Percentiles rank a stretch among this genome's conserved stretches.
Conservation (phyloP, 2,329 filamentous ascomycete genomes). For the Trichophyton schoenleinii region DNA sequence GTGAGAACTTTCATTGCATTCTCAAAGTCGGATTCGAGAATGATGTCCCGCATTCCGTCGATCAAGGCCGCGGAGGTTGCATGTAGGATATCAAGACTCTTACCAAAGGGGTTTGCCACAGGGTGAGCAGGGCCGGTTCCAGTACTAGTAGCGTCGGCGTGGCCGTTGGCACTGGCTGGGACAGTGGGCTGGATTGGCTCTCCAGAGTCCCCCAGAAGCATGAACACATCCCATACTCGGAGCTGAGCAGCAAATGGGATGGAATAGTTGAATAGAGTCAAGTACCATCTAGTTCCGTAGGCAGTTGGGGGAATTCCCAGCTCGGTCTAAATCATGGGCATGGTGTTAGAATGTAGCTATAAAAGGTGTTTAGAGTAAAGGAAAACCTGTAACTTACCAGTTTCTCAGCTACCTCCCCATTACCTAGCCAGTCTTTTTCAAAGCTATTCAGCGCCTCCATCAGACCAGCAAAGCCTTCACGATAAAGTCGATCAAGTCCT, state of each 20-base stretch:
- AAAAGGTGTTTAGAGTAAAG: neutral
- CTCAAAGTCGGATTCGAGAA: constrained; percentile 90
- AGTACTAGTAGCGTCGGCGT: constrained; percentile 11
- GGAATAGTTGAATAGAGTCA: constrained; percentile 94
- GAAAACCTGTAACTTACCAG: constrained; percentile 48
- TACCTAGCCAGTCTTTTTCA: constrained; percentile 66
- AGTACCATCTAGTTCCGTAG: constrained; percentile 95
- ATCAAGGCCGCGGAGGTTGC: constrained; percentile 82
- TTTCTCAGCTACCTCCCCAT: constrained; percentile 65
- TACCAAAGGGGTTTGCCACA: constrained; percentile 37
- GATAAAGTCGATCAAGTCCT: constrained; percentile 73
- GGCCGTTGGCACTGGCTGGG: constrained; percentile 12
- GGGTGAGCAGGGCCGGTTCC: constrained; percentile 11
- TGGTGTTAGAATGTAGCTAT: neutral
- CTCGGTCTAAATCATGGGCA: constrained; percentile 44
- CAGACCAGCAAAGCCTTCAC: constrained; percentile 69
- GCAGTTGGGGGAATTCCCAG: constrained; percentile 73
- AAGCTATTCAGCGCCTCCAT: constrained; percentile 80
- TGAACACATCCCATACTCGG: constrained; percentile 94
- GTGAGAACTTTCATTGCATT: constrained; percentile 96
- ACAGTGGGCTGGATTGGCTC: constrained; percentile 22
- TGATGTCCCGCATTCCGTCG: constrained; percentile 74
- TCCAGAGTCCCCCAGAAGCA: constrained; percentile 73
- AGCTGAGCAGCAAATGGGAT: constrained; percentile 90
- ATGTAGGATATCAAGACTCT: constrained; percentile 75